Evolutionary conservation across 306 rosid genomes (phyloP), one percentile per base, ranked within the genome.

Genomic region (Vigna angularis): DNA sequence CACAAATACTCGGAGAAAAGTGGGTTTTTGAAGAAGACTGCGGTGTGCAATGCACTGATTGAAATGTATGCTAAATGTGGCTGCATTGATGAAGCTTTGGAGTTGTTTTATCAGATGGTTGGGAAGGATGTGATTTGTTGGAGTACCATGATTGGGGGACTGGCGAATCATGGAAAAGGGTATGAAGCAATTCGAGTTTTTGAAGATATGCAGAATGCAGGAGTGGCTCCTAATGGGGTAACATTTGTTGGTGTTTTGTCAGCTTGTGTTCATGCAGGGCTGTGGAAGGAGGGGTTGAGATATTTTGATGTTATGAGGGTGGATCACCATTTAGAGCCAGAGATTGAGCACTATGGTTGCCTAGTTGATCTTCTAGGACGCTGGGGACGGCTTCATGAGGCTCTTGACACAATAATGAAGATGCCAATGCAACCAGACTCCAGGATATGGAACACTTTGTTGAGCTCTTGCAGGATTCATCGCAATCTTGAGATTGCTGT

Each of bases 51-150:
- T 79, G 97, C 98, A 26, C 72, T 94, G 69, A 72, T 90, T 79
- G 97, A 93, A 84, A 89, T 94, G 97, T 92, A 92, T 75, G 86
- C 89, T 0, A 92, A 92, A 82, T 91, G 97, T 22, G 98, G 97
- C 20, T 84, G 96, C 56, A 74, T 94, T 13, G 89, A 85, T 67
- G 76, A 84, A 57, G 94, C 98, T 66, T 24, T 81, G 86, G 52
- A 79, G 22, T 72, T 95, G 89, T 92, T 91, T 79, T 55, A 83
- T 76, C 78, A 75, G 71, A 72, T 87, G 88, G 51, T 68, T 8
- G 77, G 77, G 55, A 88, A 84, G 88, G 94, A 87, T 81, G 91
- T 92, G 66, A 84, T 94, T 68, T 90, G 97, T 70, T 92, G 98
- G 97, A 94, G 93, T 73, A 92, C 91, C 17, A 82, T 92, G 92